Percentiles rank a stretch among this genome's conserved stretches.
phyloP scores from a whole-genome alignment of 306 rosid species.

The Psophocarpus tetragonolobus region DNA sequence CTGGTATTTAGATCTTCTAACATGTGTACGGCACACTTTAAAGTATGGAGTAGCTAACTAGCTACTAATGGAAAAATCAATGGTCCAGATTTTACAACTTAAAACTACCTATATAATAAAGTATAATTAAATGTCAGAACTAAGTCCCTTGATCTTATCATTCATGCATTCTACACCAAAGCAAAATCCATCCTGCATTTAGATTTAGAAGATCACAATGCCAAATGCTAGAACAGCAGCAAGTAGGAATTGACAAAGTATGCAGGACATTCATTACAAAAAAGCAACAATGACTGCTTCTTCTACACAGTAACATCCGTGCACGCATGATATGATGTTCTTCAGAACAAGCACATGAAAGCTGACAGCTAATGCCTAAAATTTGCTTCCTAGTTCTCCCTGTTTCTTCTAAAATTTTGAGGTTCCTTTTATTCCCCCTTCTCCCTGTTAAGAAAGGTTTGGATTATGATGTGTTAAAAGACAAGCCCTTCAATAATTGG shows the following conservation, averaged over 20 bases:
- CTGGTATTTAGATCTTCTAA: neutral
- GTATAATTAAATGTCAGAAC: neutral
- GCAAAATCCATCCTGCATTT: neutral
- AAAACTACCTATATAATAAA: neutral
- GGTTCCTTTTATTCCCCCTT: neutral
- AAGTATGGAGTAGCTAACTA: neutral
- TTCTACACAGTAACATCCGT: neutral
- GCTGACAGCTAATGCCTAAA: neutral
- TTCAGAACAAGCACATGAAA: slow-evolving; percentile 10
- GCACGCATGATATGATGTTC: neutral
- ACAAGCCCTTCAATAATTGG: neutral
- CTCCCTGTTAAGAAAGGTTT: neutral
- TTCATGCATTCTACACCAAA: neutral
- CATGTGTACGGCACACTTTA: neutral
- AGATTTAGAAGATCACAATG: neutral
- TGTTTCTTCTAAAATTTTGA: neutral
- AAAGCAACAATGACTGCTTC: neutral
- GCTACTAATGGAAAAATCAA: neutral
- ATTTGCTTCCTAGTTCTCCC: neutral
- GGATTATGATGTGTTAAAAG: neutral
- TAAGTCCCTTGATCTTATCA: neutral
- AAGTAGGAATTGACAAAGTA: neutral
- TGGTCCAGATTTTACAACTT: neutral
- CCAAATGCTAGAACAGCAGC: slow-evolving; percentile 2
- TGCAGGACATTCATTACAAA: neutral